A percentile compares a stretch with the other conserved stretches of the same genome.
Conservation (phyloP, 768 basidiomycete genomes). For the Hirschioporus abietinus region DNA sequence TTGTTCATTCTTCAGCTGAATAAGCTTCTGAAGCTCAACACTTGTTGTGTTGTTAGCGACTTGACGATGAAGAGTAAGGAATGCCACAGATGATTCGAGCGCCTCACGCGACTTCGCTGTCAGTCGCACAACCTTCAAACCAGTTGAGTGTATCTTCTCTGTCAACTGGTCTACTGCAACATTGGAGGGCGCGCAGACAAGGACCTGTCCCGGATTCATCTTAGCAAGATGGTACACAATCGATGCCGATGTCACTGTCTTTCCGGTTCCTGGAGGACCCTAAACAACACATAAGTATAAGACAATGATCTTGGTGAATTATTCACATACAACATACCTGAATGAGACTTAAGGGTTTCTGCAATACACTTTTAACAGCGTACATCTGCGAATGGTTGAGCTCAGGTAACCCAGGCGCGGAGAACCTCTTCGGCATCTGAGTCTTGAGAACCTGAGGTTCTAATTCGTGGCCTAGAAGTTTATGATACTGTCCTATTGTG, state of each 20-base stretch:
- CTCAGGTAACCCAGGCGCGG: conserved; percentile 94
- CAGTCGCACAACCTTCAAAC: conserved; percentile 93
- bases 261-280: conserved; percentile 97
- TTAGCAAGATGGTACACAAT: conserved; percentile 98
- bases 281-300: conserved; percentile 8
- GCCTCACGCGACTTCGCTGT: conserved; percentile 99
- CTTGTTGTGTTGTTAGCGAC: conserved; percentile 96
- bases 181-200: conserved; percentile 98
- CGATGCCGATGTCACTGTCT: conserved; percentile 98
- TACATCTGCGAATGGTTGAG: conserved; percentile 99
- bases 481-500: conserved; percentile 74
- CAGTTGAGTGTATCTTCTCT: conserved; percentile 99
- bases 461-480: conserved; percentile 94
- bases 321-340: conserved; percentile 39
- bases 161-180: conserved; percentile 99
- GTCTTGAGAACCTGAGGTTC: conserved; percentile 89
- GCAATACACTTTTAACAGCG: conserved; percentile 97
- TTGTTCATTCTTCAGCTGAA: conserved; percentile 95
- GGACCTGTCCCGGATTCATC: conserved; percentile 99
- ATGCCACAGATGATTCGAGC: conserved; percentile 89
- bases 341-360: conserved; percentile 95
- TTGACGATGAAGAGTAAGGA: conserved; percentile 94
- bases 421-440: conserved; percentile 96
- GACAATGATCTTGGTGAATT: conserved; percentile 13
- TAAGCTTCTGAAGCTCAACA: conserved; percentile 95